Conservation (phyloP, 768 basidiomycete species). For the Rhizopogon vinicolor region DNA sequence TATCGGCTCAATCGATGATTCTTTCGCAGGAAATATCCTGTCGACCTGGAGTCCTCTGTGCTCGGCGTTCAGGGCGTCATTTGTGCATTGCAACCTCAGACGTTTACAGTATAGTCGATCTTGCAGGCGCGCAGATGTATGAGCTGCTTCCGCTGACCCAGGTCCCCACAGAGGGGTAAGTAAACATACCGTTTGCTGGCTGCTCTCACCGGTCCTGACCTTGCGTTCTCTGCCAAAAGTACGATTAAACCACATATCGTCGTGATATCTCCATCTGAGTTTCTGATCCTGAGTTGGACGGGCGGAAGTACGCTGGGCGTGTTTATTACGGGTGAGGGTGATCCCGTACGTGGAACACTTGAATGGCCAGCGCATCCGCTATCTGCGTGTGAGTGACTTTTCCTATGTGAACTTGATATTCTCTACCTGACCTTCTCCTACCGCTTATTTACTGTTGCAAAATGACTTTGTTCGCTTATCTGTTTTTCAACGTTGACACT, state of each 20-base stretch:
- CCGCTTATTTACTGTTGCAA: no score
- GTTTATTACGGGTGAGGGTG: constrained; percentile 80
- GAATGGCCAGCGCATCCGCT: constrained; percentile 81
- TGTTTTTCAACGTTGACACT: neutral
- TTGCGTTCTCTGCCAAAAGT: neutral
- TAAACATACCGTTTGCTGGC: constrained; percentile 11
- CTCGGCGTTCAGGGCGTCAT: constrained; percentile 54
- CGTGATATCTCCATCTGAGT: constrained; percentile 73
- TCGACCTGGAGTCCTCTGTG: constrained; percentile 51
- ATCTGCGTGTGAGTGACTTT: constrained; percentile 56
- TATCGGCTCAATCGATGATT: neutral
- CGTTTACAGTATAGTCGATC: constrained; percentile 74
- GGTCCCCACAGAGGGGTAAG: constrained; percentile 32
- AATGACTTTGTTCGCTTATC: neutral
- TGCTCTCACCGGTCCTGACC: neutral
- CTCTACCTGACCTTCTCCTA: neutral
- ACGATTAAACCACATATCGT: constrained; percentile 60
- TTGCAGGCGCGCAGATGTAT: constrained; percentile 64
- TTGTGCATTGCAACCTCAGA: constrained; percentile 74
- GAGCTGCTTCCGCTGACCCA: constrained; percentile 81
- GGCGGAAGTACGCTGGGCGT: constrained; percentile 79
- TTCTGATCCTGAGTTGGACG: constrained; percentile 82
- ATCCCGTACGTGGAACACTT: constrained; percentile 86
- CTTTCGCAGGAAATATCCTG: constrained; percentile 63
- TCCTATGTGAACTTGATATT: neutral